Evolutionary conservation across 2,329 filamentous ascomycete species (phyloP), one percentile per base, ranked within the genome.

Genomic region (Colletotrichum sansevieriae): DNA sequence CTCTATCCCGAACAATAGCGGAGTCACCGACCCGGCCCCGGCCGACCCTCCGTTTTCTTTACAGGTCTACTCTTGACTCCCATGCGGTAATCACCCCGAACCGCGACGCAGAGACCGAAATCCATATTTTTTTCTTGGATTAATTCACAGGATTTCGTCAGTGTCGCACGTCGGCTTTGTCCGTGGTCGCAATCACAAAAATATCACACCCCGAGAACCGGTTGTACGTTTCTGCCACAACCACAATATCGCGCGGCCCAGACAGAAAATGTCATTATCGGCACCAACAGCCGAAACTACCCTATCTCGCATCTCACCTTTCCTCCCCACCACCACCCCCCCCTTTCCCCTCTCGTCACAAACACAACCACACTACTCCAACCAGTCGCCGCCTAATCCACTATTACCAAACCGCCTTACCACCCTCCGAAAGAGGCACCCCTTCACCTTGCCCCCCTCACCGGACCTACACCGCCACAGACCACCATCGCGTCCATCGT

Each of bases 211-310:
- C 7, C 29, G 47, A 61, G 18, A 60, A 52, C 35, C 25, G 22
- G 35, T 52, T 60, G 12, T 8, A 9, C 8, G 8, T 29, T 29
- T 29, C 29, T 29, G 29, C 29, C 7, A 29, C 8, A 56, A 29
- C 47, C 47, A 29, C 4, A 51, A 33, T n/a, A 9, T 51, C 47
- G 29, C 29, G 29, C 29, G 29, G 29, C 29, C 7, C 29, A 4
- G 25, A 25, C 29, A 29, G 47, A 18, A 51, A 29, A 29, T 33
- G 22, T 33, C 22, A 33, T 3, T 13, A 43, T 8, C 22, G n/a
- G 47, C 11, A 58, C 33, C 33, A 33, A 59, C 61, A 68, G 52
- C 65, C 65, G 65, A 55, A 11, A 59, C 65, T 68, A 68, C 54
- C 54, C 65, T 68, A 68, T 25, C 49, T 12, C 58, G 25, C 49